phyloP scores from a whole-genome alignment of 2,329 filamentous ascomycete genomes.

The Aspergillus pseudoviridinutans region DNA sequence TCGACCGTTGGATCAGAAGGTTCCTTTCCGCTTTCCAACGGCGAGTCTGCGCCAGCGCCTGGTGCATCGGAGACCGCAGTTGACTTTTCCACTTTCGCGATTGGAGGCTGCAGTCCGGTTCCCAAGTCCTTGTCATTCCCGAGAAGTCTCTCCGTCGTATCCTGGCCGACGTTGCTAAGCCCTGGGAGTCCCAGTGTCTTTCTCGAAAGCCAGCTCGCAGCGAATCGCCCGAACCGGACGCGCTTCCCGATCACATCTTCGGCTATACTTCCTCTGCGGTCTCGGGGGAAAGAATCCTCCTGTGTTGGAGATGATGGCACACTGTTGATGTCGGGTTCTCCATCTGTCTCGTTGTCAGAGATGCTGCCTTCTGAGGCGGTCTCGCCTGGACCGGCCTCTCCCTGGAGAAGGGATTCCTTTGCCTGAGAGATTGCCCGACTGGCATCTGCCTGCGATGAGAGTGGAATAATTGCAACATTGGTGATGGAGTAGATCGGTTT shows the following conservation, averaged over 20 bases:
- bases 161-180: conserved; percentile 60
- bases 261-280: conserved; percentile 60
- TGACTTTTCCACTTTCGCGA: not conserved
- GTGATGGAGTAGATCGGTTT: conserved; percentile 81
- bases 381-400: conserved; percentile 33
- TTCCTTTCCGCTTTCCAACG: conserved; percentile 5
- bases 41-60: conserved; percentile 1
- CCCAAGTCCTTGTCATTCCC: conserved; percentile 11
- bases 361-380: conserved; percentile 23
- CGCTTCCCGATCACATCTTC: conserved; percentile 82
- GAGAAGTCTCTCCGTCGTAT: conserved; percentile 31
- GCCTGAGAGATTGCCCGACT: conserved; percentile 66
- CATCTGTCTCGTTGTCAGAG: conserved; percentile 28
- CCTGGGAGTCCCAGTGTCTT: conserved; percentile 75
- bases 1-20: conserved; percentile 45
- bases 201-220: conserved; percentile 84
- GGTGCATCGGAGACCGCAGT: conserved; percentile 5
- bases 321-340: conserved; percentile 24
- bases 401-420: conserved; percentile 41
- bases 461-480: conserved; percentile 85
- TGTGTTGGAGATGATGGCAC: conserved; percentile 24
- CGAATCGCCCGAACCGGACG: conserved; percentile 84
- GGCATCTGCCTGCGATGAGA: conserved; percentile 71
- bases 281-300: conserved; percentile 22
- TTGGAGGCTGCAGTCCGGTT: not conserved